Evolutionary conservation across 495 filamentous ascomycete genomes (phyloP).

Genomic region (Neurospora sp.): DNA sequence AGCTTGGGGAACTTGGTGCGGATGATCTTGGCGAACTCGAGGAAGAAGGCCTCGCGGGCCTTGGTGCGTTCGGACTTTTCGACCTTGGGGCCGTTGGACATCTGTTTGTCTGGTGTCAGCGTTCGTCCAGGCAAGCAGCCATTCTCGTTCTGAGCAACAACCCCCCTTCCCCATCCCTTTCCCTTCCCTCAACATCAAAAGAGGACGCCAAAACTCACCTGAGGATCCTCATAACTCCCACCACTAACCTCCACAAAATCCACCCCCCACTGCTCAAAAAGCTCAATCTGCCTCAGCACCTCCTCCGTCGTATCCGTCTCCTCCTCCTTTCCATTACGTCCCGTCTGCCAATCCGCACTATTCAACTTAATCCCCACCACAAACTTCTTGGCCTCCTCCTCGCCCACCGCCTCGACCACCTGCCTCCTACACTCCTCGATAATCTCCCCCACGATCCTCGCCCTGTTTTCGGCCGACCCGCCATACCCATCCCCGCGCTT

Average conservation of each 20-base stretch:
- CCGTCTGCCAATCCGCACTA: slow-evolving; percentile 43
- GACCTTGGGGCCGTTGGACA: neutral
- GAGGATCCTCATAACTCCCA: slow-evolving; percentile 46
- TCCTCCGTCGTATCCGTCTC: slow-evolving; percentile 35
- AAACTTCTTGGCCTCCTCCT: slow-evolving; percentile 44
- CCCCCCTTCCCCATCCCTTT: too few species aligned
- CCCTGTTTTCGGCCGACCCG: slow-evolving; percentile 55
- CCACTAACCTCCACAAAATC: slow-evolving; percentile 57
- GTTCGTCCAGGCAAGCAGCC: too few species aligned
- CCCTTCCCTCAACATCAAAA: too few species aligned
- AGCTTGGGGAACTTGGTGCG: slow-evolving; percentile 33
- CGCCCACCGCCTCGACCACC: slow-evolving; percentile 49
- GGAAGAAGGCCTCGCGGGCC: slow-evolving; percentile 52
- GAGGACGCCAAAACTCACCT: slow-evolving; percentile 13
- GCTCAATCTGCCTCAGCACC: slow-evolving; percentile 41
- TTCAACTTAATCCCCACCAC: slow-evolving; percentile 53
- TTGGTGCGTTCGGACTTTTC: slow-evolving; percentile 29
- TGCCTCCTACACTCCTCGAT: slow-evolving; percentile 29
- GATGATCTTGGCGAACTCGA: slow-evolving; percentile 42
- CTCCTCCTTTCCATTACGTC: slow-evolving; percentile 3
- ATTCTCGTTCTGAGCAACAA: too few species aligned
- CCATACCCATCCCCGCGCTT: slow-evolving; percentile 54
- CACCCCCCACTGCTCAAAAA: slow-evolving; percentile 42
- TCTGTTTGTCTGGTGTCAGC: neutral
- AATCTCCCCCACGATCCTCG: slow-evolving; percentile 52